phyloP scores from a whole-genome alignment of 2,329 filamentous ascomycete genomes.

The Hypoxylon sp. region DNA sequence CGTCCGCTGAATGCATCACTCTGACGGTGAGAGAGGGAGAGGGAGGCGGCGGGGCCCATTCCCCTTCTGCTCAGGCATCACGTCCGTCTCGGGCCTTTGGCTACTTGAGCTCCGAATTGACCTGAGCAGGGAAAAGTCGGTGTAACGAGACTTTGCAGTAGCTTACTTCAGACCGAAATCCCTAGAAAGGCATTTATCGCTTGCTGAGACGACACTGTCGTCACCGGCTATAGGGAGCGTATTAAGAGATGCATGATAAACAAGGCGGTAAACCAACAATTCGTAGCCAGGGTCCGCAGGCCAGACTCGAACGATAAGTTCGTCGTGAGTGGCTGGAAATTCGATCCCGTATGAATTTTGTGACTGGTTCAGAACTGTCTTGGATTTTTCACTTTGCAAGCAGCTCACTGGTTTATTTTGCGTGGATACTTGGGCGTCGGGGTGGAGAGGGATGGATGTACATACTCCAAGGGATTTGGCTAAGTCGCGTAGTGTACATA shows the following conservation, averaged over 20 bases:
- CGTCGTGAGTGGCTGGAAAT: conserved; percentile 43
- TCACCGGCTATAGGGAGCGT: conserved; percentile 30
- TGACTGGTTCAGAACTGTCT: conserved; percentile 44
- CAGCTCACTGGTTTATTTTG: conserved; percentile 38
- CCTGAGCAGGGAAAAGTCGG: conserved; percentile 42
- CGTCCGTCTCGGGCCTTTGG: conserved; percentile 33
- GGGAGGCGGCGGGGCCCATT: conserved; percentile 29
- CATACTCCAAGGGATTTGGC: conserved; percentile 24
- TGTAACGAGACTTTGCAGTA: conserved; percentile 39
- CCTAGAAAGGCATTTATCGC: conserved; percentile 18
- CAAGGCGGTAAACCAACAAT: conserved; percentile 35
- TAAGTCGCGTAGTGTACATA: no score
- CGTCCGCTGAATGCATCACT: conserved; percentile 39
- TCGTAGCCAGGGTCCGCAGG: conserved; percentile 22
- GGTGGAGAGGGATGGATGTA: conserved; percentile 19
- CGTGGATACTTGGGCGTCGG: conserved; percentile 12
- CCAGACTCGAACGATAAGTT: conserved; percentile 15
- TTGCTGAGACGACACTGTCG: conserved; percentile 23
- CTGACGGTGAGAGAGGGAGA: conserved; percentile 44
- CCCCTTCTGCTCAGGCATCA: conserved; percentile 31
- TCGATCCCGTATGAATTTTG: conserved; percentile 41
- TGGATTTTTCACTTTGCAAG: conserved; percentile 33
- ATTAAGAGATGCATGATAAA: conserved; percentile 25
- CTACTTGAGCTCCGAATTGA: conserved; percentile 23
- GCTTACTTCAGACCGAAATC: conserved; percentile 38